phyloP scores from a whole-genome alignment of 208 protist genomes.

The Trypanosoma theileri region DNA sequence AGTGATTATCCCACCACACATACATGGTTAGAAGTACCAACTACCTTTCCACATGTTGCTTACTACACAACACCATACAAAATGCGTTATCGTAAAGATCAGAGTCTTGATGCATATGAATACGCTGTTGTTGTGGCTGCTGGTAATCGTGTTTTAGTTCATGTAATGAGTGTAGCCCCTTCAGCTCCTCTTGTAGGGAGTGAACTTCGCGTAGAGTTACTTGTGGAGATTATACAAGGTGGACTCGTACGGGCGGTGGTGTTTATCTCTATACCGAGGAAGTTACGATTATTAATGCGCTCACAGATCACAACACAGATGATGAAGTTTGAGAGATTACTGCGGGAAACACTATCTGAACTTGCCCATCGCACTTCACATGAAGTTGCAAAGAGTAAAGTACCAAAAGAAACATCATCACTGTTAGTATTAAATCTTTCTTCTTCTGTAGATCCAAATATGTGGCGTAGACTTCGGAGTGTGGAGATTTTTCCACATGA shows the following conservation, averaged over 20 bases:
- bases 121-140: conserved; percentile 3
- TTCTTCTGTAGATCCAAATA: conserved; percentile 15
- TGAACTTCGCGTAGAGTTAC: conserved; percentile 3
- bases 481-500: background rate
- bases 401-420: background rate
- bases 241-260: background rate
- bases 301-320: background rate
- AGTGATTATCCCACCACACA: background rate
- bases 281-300: background rate
- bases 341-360: background rate
- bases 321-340: conserved; percentile 1
- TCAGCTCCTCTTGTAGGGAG: conserved; percentile 8
- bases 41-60: background rate
- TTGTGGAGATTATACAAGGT: conserved; percentile 2
- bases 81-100: background rate
- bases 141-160: background rate
- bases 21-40: background rate
- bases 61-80: background rate
- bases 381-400: background rate
- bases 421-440: background rate
- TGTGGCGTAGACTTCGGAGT: conserved; percentile 8
- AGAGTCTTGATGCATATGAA: background rate
- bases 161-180: background rate
- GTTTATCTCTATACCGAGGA: background rate
- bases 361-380: background rate